A percentile compares a stretch with the other conserved stretches of the same genome.
Conservation (phyloP, 768 basidiomycete genomes). For the Russula ochroleuca region DNA sequence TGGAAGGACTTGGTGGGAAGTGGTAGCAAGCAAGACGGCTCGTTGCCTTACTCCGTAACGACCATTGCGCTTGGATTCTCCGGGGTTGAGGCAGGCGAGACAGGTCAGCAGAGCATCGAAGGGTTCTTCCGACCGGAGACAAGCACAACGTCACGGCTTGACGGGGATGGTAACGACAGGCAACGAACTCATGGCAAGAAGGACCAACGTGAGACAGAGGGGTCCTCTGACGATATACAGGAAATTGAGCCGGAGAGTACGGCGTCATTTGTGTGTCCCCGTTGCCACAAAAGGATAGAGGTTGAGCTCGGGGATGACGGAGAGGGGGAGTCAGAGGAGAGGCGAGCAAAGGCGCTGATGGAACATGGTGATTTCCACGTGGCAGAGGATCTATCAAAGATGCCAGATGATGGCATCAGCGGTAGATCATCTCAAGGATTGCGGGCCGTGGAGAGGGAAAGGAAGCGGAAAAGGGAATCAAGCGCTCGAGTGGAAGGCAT, state of each 20-base stretch:
- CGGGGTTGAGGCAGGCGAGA: slow-evolving; percentile 68
- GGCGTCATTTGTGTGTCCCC: slow-evolving; percentile 13
- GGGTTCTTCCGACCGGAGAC: slow-evolving; percentile 61
- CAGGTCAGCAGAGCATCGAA: slow-evolving; percentile 83
- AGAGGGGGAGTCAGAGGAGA: slow-evolving; percentile 32
- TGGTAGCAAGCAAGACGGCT: slow-evolving; percentile 32
- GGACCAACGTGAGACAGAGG: slow-evolving; percentile 12
- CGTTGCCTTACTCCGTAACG: slow-evolving; percentile 57
- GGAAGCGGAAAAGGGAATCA: slow-evolving; percentile 33
- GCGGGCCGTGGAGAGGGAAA: slow-evolving; percentile 27
- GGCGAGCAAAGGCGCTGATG: slow-evolving; percentile 37
- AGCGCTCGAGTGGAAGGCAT: slow-evolving; percentile 39
- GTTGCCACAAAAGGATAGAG: slow-evolving; percentile 10
- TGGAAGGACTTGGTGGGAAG: slow-evolving; percentile 81
- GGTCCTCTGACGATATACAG: background rate
- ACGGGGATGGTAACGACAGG: background rate
- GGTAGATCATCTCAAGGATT: slow-evolving; percentile 1
- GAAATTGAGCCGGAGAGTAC: background rate
- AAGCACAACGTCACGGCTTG: slow-evolving; percentile 11
- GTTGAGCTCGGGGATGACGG: slow-evolving; percentile 30
- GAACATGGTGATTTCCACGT: slow-evolving; percentile 93
- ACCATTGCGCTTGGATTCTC: slow-evolving; percentile 70
- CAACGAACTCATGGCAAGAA: slow-evolving; percentile 27
- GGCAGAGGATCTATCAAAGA: slow-evolving; percentile 67
- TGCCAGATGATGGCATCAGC: slow-evolving; percentile 32